Base-by-base conservation (phyloP, 495 filamentous ascomycete species). In the Aspergillus leporis region DNA sequence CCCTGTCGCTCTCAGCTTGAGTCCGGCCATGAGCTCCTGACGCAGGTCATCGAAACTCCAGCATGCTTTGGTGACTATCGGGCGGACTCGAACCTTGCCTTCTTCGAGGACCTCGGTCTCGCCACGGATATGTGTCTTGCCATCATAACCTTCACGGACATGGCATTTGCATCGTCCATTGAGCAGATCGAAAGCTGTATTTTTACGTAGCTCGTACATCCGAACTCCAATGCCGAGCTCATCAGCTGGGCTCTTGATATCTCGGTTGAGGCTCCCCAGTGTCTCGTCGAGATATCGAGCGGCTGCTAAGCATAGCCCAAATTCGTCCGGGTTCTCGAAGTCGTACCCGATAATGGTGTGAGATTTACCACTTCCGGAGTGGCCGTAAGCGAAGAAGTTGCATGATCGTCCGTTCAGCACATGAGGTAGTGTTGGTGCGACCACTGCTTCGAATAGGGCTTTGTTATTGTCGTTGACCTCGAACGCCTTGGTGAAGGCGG, bases 341-440 rank as follows among this genome's bases (percentile, higher is more conserved):
- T 71, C 56, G 51, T 69, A 71, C 0, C 68, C 68, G 32, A 71
- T 60, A 3, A 71, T 69, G 0, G 66, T 69, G 41, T 69, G 66
- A 0, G 66, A 52, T 50, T 69, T 69, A 0, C 68, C 68, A 36
- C 66, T 70, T 0, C 68, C 68, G 3, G 68, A 70, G 38, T 70
- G 65, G 0, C 68, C 68, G 43, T 70, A 70, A 14, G 68, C 68
- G 48, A 70, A 64, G 60, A 68, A 57, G 19, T 64, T 70, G 59
- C 59, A 58, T 25, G 50, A 54, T 47, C 50, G 5, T 5, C 62
- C 58, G 18, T 32, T n/a, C 10, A 61, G 50, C 8, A 61, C 48
- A 10, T 48, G 41, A 1, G 56, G 60, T 23, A 58, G 38, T 12
- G 43, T 47, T 0, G 64, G 64, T 3, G 31, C 36, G 4, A 63